Evolutionary conservation across 2,329 filamentous ascomycete genomes (phyloP).

Genomic region (Didymella pinodella): DNA sequence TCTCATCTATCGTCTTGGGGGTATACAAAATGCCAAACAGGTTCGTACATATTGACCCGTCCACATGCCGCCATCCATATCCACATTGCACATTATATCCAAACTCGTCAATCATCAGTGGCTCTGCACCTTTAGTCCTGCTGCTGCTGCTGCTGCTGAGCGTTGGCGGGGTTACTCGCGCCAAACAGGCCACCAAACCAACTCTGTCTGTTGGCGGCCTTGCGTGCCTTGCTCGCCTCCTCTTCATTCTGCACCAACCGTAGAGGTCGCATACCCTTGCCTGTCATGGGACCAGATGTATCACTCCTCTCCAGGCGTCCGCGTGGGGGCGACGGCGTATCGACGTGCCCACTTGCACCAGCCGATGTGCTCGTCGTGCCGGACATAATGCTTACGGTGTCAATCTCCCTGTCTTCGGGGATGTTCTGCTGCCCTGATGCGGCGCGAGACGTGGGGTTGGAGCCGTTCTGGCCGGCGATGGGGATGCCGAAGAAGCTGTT

Average conservation of each 20-base stretch:
- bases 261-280: constrained; percentile 80
- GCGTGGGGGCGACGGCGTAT: constrained; percentile 59
- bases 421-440: constrained; percentile 47
- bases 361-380: constrained; percentile 27
- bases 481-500: constrained; percentile 54
- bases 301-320: constrained; percentile 60
- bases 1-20: constrained; percentile 18
- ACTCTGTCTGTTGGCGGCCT: constrained; percentile 55
- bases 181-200: constrained; percentile 59
- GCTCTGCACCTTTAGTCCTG: not conserved
- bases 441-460: constrained; percentile 52
- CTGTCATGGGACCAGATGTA: constrained; percentile 55
- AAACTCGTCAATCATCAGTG: constrained; percentile 14
- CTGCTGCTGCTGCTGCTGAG: constrained; percentile 23
- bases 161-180: constrained; percentile 35
- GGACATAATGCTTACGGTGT: constrained; percentile 28
- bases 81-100: constrained; percentile 20
- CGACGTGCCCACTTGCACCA: constrained; percentile 39
- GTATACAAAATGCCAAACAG: constrained; percentile 22
- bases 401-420: constrained; percentile 45
- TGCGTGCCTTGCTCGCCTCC: constrained; percentile 49
- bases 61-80: constrained; percentile 4
- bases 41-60: constrained; percentile 13
- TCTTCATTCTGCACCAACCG: constrained; percentile 80
- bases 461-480: constrained; percentile 51